Evolutionary conservation across 1,139 yeast species (phyloP).

Genomic region (Pichia sp.): DNA sequence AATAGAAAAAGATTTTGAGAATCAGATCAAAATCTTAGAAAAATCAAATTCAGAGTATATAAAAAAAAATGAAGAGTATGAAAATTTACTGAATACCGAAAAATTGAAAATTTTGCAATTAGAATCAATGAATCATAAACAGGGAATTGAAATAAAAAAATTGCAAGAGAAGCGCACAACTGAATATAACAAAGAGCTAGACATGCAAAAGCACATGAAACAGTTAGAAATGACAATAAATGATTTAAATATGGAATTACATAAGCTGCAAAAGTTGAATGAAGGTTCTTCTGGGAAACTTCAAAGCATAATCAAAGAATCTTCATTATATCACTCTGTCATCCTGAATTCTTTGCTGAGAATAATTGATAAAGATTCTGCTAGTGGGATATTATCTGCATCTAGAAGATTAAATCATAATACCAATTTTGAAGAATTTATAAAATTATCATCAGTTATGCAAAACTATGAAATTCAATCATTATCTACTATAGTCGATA

Average conservation of each 20-base stretch:
- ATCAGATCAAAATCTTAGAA: neutral
- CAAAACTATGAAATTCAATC: conserved; percentile 24
- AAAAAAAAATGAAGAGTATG: conserved; percentile 13
- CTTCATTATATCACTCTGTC: conserved; percentile 4
- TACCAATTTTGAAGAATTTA: neutral
- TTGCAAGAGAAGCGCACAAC: neutral
- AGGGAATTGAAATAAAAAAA: neutral
- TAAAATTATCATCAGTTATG: conserved; percentile 33
- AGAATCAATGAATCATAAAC: neutral
- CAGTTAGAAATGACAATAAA: neutral
- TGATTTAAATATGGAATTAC: neutral
- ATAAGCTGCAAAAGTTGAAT: neutral
- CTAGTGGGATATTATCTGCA: conserved; percentile 6
- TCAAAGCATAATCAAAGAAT: neutral
- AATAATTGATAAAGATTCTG: conserved; percentile 9
- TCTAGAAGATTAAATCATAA: conserved; percentile 1
- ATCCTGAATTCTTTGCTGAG: conserved; percentile 3
- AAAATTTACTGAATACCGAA: neutral
- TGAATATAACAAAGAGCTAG: neutral
- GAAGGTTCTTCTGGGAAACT: neutral
- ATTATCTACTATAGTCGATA: conserved; percentile 9
- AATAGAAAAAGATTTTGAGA: conserved; percentile 24
- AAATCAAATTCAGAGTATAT: conserved; percentile 24
- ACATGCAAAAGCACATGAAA: neutral
- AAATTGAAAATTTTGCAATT: neutral